These are phyloP conservation scores for Platanus orientalis DNA, from an alignment of 164 flowering plant genomes.

Conservation along the genomic window DNA sequence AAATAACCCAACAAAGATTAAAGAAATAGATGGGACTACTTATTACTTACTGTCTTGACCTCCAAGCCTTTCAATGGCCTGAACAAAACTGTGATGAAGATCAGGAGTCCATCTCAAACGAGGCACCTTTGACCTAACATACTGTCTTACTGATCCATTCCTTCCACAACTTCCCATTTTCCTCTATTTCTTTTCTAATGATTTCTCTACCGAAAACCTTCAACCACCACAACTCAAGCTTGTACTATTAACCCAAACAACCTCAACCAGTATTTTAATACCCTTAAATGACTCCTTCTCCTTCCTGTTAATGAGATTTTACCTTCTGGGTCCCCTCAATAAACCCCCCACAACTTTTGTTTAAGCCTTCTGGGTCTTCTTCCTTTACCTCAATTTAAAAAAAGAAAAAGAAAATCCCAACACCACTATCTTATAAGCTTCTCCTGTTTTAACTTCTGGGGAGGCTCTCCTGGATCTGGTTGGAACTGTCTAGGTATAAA, in stretches of 20 bases:
- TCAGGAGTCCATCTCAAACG: conserved; percentile 87
- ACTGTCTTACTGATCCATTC: conserved; percentile 66
- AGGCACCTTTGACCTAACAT: conserved; percentile 75
- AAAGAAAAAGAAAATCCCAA: not conserved
- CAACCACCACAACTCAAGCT: too few species aligned
- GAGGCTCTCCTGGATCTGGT: not conserved
- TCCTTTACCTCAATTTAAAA: not conserved
- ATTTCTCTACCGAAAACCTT: too few species aligned
- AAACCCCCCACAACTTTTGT: not conserved
- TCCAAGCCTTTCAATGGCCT: conserved; percentile 82
- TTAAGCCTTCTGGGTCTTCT: conserved; percentile 4
- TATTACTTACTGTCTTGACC: conserved; percentile 79
- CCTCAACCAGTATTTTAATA: not conserved
- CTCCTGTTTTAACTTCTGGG: not conserved
- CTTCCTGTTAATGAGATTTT: not conserved
- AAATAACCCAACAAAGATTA: not conserved
- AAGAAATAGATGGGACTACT: too few species aligned
- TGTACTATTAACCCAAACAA: not conserved
- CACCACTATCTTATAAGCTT: too few species aligned
- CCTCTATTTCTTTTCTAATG: not conserved
- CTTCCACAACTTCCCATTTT: conserved; percentile 67
- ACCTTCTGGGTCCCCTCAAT: not conserved
- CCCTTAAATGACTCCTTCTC: not conserved
- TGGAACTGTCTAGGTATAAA: conserved; percentile 19
- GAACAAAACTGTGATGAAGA: conserved; percentile 77